Percentiles rank a stretch among this genome's conserved stretches.
phyloP scores from a whole-genome alignment of 345 rosid genomes.

The Leavenworthia alabamica region DNA sequence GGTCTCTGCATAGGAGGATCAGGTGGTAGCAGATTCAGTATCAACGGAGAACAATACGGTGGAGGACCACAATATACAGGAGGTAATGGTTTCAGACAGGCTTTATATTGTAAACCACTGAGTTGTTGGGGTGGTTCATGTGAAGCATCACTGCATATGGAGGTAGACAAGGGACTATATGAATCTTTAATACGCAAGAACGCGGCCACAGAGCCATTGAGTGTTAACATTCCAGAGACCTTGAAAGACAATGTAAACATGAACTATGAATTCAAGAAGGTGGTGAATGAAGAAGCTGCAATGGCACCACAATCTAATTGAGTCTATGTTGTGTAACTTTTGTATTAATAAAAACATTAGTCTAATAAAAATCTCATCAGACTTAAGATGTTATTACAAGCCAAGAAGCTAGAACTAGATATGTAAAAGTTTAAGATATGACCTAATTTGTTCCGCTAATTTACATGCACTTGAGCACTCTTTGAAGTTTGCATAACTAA shows the following conservation, averaged over 20 bases:
- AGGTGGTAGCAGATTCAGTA: slow-evolving; percentile 5
- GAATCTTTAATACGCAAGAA: slow-evolving; percentile 12
- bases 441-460: too few species aligned
- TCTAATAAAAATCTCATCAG: not conserved
- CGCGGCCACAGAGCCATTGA: not conserved
- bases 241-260: slow-evolving; percentile 1
- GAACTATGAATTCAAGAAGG: not conserved
- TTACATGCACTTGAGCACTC: too few species aligned
- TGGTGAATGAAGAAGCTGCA: slow-evolving; percentile 19
- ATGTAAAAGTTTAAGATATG: too few species aligned
- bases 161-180: slow-evolving; percentile 26
- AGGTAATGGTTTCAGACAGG: not conserved
- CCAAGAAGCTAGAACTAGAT: not conserved
- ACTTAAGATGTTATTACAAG: not conserved
- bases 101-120: slow-evolving; percentile 19
- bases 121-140: slow-evolving; percentile 21
- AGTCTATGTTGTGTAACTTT: not conserved
- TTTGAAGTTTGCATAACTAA: too few species aligned
- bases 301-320: slow-evolving; percentile 25
- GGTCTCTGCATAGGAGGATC: slow-evolving; percentile 27
- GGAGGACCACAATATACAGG: not conserved
- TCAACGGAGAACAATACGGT: not conserved
- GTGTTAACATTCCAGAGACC: slow-evolving; percentile 13
- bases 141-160: slow-evolving; percentile 12
- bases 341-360: slow-evolving; percentile 8